Conservation (phyloP, 768 basidiomycete genomes). For the Xerocomus potaroensis region DNA sequence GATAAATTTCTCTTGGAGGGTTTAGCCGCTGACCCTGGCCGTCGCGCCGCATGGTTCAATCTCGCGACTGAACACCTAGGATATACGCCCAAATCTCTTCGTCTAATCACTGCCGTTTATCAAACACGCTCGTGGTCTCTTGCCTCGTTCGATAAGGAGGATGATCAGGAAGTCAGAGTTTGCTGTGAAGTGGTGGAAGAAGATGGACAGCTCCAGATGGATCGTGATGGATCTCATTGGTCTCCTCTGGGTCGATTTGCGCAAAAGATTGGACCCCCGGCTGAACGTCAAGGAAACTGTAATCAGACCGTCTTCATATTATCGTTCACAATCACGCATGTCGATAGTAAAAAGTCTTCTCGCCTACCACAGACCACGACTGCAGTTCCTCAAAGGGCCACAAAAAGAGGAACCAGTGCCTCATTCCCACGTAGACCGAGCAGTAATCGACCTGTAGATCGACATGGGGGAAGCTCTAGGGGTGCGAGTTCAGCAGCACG, state of each 20-base stretch:
- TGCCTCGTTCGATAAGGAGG: not conserved
- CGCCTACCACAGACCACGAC: not conserved
- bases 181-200: slow-evolving; percentile 1
- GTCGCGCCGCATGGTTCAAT: no score
- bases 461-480: not conserved
- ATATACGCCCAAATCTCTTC: not conserved
- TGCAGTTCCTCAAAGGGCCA: not conserved
- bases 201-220: not conserved
- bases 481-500: no score
- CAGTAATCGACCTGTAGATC: not conserved
- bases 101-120: not conserved
- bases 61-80: not conserved
- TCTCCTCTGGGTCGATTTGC: not conserved
- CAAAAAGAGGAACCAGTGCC: no score
- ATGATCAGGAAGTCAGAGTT: not conserved
- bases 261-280: not conserved
- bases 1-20: not conserved
- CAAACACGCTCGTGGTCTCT: not conserved
- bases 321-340: not conserved
- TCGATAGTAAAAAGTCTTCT: not conserved
- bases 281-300: no score
- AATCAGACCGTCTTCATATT: slow-evolving; percentile 1
- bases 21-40: not conserved
- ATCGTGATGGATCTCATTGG: not conserved
- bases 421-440: no score